Conservation (phyloP, 2,329 filamentous ascomycete species). For the Alternaria arbusti region DNA sequence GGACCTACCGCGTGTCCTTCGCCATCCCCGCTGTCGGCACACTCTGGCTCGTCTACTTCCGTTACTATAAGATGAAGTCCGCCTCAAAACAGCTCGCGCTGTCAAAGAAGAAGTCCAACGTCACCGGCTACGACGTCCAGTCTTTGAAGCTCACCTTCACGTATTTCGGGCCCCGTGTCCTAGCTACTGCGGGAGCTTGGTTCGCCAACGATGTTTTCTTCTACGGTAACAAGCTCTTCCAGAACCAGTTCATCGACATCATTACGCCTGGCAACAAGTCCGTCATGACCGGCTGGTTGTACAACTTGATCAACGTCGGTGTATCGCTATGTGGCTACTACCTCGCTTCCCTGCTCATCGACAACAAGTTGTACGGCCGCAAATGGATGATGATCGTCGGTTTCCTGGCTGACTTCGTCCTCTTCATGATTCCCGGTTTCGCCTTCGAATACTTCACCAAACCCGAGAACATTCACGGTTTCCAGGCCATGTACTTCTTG, state of each 20-base stretch:
- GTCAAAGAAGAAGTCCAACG: constrained; percentile 83
- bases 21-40: constrained; percentile 89
- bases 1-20: constrained; percentile 91
- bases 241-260: constrained; percentile 85
- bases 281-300: constrained; percentile 87
- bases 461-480: constrained; percentile 75
- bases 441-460: constrained; percentile 82
- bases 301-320: constrained; percentile 89
- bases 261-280: constrained; percentile 73
- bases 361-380: constrained; percentile 95
- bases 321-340: constrained; percentile 91
- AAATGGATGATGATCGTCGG: constrained; percentile 97
- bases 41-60: constrained; percentile 94
- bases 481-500: constrained; percentile 98
- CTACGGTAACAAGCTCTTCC: constrained; percentile 99
- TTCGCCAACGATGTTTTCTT: constrained; percentile 99
- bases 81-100: constrained; percentile 81
- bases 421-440: constrained; percentile 92
- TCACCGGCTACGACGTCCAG: constrained; percentile 90
- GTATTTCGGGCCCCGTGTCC: constrained; percentile 83
- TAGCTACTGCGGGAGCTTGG: constrained; percentile 89
- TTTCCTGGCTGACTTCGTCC: constrained; percentile 90
- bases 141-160: constrained; percentile 79
- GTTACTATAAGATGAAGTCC: constrained; percentile 91
- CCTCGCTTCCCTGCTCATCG: constrained; percentile 83